Evolutionary conservation across 2,329 filamentous ascomycete species (phyloP), one percentile per base, ranked within the genome.

Genomic region (Paecilomyces formosus): DNA sequence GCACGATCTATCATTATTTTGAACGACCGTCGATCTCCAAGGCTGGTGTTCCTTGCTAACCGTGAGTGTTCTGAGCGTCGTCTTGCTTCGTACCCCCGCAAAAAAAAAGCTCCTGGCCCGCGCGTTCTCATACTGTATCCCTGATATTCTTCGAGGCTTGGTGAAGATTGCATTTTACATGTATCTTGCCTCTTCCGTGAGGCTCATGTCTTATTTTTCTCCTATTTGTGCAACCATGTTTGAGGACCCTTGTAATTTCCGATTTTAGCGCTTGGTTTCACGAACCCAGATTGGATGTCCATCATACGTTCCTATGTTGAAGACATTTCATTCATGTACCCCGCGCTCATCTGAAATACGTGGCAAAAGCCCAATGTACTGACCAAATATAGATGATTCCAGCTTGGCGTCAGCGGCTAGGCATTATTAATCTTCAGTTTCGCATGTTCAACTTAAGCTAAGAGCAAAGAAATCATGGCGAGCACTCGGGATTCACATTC

Each of bases 401-500:
- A 52, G 50, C 21, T 52, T 52, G 50, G 22, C 11, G 21, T 28
- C 26, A 52, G 22, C 50, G 50, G 50, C 21, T 24, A 24, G 26
- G 50, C 21, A 28, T 52, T 21, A 52, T 28, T 21, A 52, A 52
- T 15, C 50, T 52, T 28, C 22, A 24, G n/a, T 22, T 24, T 52
- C 13, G 50, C 50, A 28, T 22, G 50, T 28, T 28, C 13, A 63
- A 66, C 35, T 57, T 61, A 57, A 55, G 61, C 58, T 62, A 63
- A 64, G 67, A 65, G 73, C 70, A 39, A 45, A 45, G 39, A 21
- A 18, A 45, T n/a, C 8, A 74, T 74, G 72, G 63, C 70, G 60
- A 74, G 71, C 63, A 74, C 72, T 62, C 72, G 72, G 60, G 72
- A 75, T 67, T 73, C 70, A 53, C 72, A 75, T 61, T 73, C 72